Conservation (phyloP, 352 stramenopile species). For the Globisporangium alternatum region DNA sequence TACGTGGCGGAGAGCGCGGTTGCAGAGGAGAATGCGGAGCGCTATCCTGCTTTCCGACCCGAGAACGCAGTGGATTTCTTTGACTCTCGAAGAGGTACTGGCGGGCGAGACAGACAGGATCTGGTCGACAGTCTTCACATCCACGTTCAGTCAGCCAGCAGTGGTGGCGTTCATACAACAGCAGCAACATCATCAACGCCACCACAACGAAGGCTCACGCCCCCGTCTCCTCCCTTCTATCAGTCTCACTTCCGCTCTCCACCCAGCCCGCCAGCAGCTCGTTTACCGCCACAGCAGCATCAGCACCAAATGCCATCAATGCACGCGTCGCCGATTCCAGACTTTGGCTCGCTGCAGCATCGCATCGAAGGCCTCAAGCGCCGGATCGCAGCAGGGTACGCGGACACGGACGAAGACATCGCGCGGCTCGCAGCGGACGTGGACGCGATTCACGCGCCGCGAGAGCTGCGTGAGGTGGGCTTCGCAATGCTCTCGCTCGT, state of each 20-base stretch:
- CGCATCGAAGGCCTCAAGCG: constrained; percentile 56
- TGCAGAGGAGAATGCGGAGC: background rate
- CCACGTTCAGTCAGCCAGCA: constrained; percentile 4
- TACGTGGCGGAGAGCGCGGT: constrained; percentile 5
- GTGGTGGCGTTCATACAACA: background rate
- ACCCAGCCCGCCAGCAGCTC: constrained; percentile 9
- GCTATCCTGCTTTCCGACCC: background rate
- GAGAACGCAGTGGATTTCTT: background rate
- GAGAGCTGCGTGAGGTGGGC: constrained; percentile 43
- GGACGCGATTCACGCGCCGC: constrained; percentile 23
- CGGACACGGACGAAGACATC: constrained; percentile 40
- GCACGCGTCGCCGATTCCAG: constrained; percentile 27
- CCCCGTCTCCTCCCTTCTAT: background rate
- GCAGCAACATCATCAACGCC: constrained; percentile 9
- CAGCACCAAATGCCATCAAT: background rate
- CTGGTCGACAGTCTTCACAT: constrained; percentile 10
- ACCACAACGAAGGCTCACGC: background rate
- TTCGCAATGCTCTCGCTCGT: constrained; percentile 52
- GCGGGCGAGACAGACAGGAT: background rate
- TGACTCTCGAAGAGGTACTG: background rate
- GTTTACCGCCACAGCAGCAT: constrained; percentile 4
- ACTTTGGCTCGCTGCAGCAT: constrained; percentile 44
- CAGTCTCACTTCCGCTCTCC: constrained; percentile 8
- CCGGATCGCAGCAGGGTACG: constrained; percentile 33
- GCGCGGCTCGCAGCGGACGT: constrained; percentile 38